phyloP scores from a whole-genome alignment of 306 rosid species.

The Fragaria vesca region DNA sequence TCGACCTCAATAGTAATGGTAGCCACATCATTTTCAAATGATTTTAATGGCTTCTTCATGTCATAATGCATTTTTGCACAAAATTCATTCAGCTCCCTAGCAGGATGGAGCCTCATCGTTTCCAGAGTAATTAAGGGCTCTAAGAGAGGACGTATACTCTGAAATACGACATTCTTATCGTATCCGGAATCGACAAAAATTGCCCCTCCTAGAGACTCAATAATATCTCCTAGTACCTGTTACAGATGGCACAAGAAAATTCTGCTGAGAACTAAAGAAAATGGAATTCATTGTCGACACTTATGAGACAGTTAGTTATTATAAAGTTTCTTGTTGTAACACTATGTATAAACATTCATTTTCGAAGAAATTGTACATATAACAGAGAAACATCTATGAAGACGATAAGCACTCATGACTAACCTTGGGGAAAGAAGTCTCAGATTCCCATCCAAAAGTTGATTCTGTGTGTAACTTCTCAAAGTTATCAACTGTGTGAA shows the following conservation, averaged over 20 bases:
- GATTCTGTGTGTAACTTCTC: slow-evolving; percentile 27
- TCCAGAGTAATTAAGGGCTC: slow-evolving; percentile 68
- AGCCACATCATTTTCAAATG: too few relatives aligned
- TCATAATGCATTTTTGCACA: slow-evolving; percentile 41
- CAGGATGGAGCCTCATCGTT: slow-evolving; percentile 50
- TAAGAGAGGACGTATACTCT: slow-evolving; percentile 59
- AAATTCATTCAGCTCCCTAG: slow-evolving; percentile 41
- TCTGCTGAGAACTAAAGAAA: background rate
- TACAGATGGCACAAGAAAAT: background rate
- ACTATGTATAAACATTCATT: too few relatives aligned
- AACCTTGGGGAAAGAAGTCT: slow-evolving; percentile 72
- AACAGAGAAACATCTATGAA: background rate
- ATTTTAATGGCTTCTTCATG: background rate
- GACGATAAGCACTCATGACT: slow-evolving; percentile 3
- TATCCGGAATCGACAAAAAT: slow-evolving; percentile 67
- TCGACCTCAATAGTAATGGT: too few relatives aligned
- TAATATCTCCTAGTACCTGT: slow-evolving; percentile 77
- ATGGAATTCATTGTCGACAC: background rate
- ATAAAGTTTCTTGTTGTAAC: background rate
- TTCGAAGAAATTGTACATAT: background rate
- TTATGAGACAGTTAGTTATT: background rate
- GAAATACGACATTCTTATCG: slow-evolving; percentile 47
- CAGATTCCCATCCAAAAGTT: slow-evolving; percentile 73
- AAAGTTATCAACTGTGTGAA: slow-evolving; percentile 26
- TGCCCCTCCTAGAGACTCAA: slow-evolving; percentile 85